These are phyloP conservation scores for Thymus mandschuricus DNA, from an alignment of 257 asterid species.

Conservation along the genomic window DNA sequence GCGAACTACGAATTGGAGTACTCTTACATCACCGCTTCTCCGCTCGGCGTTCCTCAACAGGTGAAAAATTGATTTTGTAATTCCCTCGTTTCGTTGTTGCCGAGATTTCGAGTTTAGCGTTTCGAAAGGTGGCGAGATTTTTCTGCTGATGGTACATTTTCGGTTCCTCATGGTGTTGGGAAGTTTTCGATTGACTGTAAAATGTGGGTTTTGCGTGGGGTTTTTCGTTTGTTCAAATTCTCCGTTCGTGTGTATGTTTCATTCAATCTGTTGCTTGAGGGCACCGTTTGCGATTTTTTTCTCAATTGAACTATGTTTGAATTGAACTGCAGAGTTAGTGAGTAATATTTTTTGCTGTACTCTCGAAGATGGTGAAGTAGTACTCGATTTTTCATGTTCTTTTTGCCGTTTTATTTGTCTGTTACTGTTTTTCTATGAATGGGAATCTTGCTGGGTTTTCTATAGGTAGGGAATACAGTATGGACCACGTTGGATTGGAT, in stretches of 20 bases:
- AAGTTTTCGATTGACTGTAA: background rate
- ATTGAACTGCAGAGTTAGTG: background rate
- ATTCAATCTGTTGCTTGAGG: background rate
- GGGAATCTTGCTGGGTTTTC: background rate
- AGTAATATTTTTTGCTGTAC: no score
- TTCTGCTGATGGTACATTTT: background rate
- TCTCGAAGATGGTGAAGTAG: background rate
- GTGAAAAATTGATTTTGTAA: constrained; percentile 35
- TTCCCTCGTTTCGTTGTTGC: background rate
- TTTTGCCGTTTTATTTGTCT: constrained; percentile 9
- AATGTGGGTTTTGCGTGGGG: background rate
- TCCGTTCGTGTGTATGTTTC: background rate
- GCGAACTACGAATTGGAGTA: constrained; percentile 60
- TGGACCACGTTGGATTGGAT: constrained; percentile 1
- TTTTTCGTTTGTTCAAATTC: background rate
- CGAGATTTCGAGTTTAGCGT: background rate
- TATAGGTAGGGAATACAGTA: background rate
- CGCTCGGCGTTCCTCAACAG: constrained; percentile 97
- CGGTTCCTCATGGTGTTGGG: background rate
- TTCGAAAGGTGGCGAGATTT: constrained; percentile 2
- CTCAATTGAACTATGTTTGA: background rate
- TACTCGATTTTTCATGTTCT: background rate
- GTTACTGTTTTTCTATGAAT: background rate
- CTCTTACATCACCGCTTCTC: constrained; percentile 80
- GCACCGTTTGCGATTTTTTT: background rate